Percentiles rank a stretch among this genome's conserved stretches.
Evolutionary conservation across 31 red algal genomes (phyloP).

Genomic region (Asparagopsis taxiformis): DNA sequence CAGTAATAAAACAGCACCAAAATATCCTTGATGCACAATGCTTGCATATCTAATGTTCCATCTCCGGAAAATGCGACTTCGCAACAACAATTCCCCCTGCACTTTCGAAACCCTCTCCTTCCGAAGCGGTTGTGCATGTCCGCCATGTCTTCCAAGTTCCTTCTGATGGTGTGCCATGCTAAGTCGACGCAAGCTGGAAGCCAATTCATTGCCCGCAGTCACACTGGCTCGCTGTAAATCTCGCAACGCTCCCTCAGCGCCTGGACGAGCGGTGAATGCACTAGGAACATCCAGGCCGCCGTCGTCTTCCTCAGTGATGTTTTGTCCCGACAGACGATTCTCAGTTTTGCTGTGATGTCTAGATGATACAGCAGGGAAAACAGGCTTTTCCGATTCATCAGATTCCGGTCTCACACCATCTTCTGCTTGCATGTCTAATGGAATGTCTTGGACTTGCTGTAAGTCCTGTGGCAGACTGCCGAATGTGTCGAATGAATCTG

Average conservation of each 20-base stretch:
- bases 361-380: constrained; percentile 13
- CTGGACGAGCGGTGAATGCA: constrained; percentile 30
- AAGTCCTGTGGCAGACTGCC: constrained; percentile 21
- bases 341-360: neutral
- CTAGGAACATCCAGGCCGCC: constrained; percentile 43
- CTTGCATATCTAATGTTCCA: constrained; percentile 54
- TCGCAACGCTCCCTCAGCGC: constrained; percentile 30
- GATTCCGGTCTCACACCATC: constrained; percentile 13
- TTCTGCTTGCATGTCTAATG: neutral
- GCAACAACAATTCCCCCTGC: constrained; percentile 44
- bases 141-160: neutral
- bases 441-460: neutral
- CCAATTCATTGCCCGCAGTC: constrained; percentile 51
- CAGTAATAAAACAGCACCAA: constrained; percentile 59
- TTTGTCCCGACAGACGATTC: neutral
- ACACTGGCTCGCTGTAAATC: constrained; percentile 65
- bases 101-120: constrained; percentile 29
- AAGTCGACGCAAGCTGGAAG: neutral
- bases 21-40: constrained; percentile 68
- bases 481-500: constrained; percentile 59
- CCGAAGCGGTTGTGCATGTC: neutral
- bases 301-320: constrained; percentile 38
- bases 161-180: neutral
- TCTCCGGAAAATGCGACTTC: constrained; percentile 48
- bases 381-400: constrained; percentile 23